These are phyloP conservation scores for Aspergillus leporis DNA, from an alignment of 495 filamentous ascomycete genomes.

Conservation along the genomic window DNA sequence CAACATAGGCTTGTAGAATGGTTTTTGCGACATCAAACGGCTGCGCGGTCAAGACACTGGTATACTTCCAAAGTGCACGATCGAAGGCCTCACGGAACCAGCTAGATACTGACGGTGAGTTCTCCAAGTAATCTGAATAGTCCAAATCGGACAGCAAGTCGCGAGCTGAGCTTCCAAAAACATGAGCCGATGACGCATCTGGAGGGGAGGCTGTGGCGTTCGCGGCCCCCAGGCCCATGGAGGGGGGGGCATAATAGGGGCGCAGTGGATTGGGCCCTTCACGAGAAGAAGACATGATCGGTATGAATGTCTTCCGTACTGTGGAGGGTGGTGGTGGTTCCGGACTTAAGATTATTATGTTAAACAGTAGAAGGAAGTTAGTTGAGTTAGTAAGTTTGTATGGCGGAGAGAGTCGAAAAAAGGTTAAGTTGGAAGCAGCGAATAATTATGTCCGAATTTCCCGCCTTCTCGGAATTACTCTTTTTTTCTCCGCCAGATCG, in stretches of 20 bases:
- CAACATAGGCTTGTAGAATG: constrained; percentile 75
- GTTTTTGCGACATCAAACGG: constrained; percentile 97
- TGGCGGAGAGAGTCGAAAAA: constrained; percentile 8
- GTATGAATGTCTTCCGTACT: not conserved
- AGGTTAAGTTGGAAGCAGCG: constrained; percentile 10
- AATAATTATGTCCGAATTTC: constrained; percentile 23
- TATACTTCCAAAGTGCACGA: constrained; percentile 83
- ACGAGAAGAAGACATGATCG: constrained; percentile 43
- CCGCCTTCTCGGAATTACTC: constrained; percentile 24
- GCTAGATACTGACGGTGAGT: constrained; percentile 70
- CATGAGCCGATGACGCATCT: constrained; percentile 48
- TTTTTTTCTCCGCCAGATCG: constrained; percentile 6
- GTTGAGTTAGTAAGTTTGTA: constrained; percentile 1
- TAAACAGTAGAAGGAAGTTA: not conserved
- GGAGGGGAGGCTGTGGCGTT: constrained; percentile 35
- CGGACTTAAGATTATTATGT: constrained; percentile 19
- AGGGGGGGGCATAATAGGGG: constrained; percentile 91
- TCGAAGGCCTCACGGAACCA: constrained; percentile 72
- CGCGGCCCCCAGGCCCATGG: constrained; percentile 56
- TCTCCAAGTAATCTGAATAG: constrained; percentile 84
- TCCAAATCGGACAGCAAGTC: constrained; percentile 85
- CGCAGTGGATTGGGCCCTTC: constrained; percentile 84
- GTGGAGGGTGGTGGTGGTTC: not conserved
- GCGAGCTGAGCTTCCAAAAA: constrained; percentile 71
- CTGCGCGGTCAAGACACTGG: constrained; percentile 79